These are phyloP conservation scores for Cladophialophora bantiana DNA, from an alignment of 2,329 filamentous ascomycete genomes.

Conservation along the genomic window DNA sequence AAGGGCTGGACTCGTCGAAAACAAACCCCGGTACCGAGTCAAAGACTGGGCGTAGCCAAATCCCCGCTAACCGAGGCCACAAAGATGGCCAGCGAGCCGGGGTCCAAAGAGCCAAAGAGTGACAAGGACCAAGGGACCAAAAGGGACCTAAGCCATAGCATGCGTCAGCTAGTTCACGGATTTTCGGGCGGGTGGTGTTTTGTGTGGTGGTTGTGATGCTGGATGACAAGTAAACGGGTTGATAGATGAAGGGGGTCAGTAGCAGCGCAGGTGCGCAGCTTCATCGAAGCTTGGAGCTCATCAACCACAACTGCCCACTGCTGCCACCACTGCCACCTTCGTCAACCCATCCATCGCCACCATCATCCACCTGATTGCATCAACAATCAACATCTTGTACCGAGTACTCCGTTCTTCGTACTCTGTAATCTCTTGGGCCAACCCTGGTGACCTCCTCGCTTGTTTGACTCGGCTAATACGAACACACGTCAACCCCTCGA, in stretches of 20 bases:
- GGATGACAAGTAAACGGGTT: background rate
- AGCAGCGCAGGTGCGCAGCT: background rate
- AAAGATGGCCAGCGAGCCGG: background rate
- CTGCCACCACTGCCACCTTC: background rate
- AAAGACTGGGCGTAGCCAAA: slow-evolving; percentile 1
- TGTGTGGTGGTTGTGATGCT: too few species aligned
- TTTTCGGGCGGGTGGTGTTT: slow-evolving; percentile 20
- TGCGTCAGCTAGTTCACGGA: slow-evolving; percentile 39
- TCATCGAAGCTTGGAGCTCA: slow-evolving; percentile 11
- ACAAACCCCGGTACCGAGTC: background rate
- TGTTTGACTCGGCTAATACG: slow-evolving; percentile 9
- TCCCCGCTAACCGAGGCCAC: slow-evolving; percentile 11
- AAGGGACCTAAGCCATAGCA: slow-evolving; percentile 16
- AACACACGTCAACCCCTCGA: slow-evolving; percentile 5
- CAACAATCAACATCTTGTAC: background rate
- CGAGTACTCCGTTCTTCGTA: background rate
- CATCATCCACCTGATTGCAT: background rate
- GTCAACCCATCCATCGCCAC: background rate
- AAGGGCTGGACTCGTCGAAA: slow-evolving; percentile 19
- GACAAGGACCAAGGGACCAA: background rate
- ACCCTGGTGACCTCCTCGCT: slow-evolving; percentile 1
- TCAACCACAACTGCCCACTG: background rate
- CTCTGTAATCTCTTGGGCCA: background rate
- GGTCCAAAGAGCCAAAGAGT: slow-evolving; percentile 3
- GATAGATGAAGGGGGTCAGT: background rate